Conservation (phyloP, 176 grass and related monocot genomes). For the Triticum aestivum region IWGSC_CS_RefSeq_v2.1 NC_057806.1:287262685-287263184, state of each 20-base stretch:
- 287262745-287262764: slow-evolving; percentile 37
- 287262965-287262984: slow-evolving; percentile 48
- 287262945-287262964: slow-evolving; percentile 55
- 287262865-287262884: slow-evolving; percentile 54
- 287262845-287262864: slow-evolving; percentile 30
- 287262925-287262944: slow-evolving; percentile 51
- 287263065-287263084: slow-evolving; percentile 50
- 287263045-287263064: slow-evolving; percentile 43
- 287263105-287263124: slow-evolving; percentile 75
- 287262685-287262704: slow-evolving; percentile 53
- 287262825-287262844: background rate
- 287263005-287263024: slow-evolving; percentile 53
- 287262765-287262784: slow-evolving; percentile 50
- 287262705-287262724: slow-evolving; percentile 56
- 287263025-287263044: slow-evolving; percentile 49
- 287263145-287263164: slow-evolving; percentile 45
- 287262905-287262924: background rate
- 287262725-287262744: slow-evolving; percentile 53
- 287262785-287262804: slow-evolving; percentile 57
- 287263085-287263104: slow-evolving; percentile 59
- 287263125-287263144: slow-evolving; percentile 64
- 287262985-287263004: slow-evolving; percentile 57
- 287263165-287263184: slow-evolving; percentile 56
- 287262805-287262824: slow-evolving; percentile 45
- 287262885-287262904: slow-evolving; percentile 36